Conservation (phyloP, 2,329 filamentous ascomycete species). For the Fusarium acutatum region DNA sequence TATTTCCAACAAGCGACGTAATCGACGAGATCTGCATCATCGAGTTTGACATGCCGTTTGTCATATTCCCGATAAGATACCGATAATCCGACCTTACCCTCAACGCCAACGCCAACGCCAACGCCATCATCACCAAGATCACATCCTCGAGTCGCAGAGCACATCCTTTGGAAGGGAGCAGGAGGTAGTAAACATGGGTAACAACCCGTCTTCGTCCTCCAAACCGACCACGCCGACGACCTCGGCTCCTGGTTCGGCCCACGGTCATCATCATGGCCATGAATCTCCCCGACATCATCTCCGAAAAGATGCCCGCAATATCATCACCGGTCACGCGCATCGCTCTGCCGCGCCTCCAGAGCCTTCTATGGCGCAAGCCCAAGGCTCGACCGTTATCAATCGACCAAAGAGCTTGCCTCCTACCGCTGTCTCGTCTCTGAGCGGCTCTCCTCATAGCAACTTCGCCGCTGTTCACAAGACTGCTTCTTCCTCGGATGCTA, state of each 20-base stretch:
- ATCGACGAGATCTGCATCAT: conserved; percentile 1
- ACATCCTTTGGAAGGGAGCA: conserved; percentile 7
- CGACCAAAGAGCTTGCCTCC: conserved; percentile 57
- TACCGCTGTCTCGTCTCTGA: conserved; percentile 59
- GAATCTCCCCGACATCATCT: conserved; percentile 45
- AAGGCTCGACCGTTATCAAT: conserved; percentile 62
- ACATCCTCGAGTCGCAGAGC: background rate
- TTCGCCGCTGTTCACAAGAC: conserved; percentile 42
- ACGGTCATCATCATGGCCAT: conserved; percentile 32
- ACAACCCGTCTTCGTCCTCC: conserved; percentile 51
- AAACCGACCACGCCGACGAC: conserved; percentile 47
- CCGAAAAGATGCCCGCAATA: conserved; percentile 54
- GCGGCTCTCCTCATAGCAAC: conserved; percentile 55
- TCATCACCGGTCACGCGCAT: conserved; percentile 64
- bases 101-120: background rate
- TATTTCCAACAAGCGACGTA: background rate
- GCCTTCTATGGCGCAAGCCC: conserved; percentile 68
- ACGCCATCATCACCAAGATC: background rate
- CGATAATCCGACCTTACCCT: background rate
- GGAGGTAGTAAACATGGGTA: conserved; percentile 45
- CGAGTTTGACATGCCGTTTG: conserved; percentile 18
- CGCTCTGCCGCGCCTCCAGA: conserved; percentile 68
- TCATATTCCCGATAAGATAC: conserved; percentile 31
- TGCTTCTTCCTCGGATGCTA: conserved; percentile 30
- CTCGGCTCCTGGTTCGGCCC: conserved; percentile 39